Evolutionary conservation across 2,329 filamentous ascomycete genomes (phyloP).

Genomic region (Pochonia chlamydosporia): DNA sequence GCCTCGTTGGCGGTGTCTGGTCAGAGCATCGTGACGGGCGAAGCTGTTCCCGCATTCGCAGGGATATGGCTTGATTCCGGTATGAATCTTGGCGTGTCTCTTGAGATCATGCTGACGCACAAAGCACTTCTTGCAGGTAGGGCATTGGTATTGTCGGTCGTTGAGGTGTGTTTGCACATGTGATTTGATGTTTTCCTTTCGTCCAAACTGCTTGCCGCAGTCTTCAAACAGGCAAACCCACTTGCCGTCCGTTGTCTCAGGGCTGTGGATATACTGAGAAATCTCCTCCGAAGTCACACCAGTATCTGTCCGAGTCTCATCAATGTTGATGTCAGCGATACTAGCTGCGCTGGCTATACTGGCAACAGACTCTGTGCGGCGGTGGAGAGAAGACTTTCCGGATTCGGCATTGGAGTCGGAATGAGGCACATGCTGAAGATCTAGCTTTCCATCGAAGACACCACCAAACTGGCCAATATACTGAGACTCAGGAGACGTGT

Average conservation of each 20-base stretch:
- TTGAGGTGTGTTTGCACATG: conserved; percentile 97
- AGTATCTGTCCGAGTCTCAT: conserved; percentile 66
- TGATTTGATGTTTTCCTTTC: conserved; percentile 97
- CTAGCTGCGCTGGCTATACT: conserved; percentile 53
- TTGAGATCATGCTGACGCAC: conserved; percentile 96
- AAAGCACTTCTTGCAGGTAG: conserved; percentile 90
- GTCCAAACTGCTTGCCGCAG: conserved; percentile 87
- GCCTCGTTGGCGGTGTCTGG: conserved; percentile 86
- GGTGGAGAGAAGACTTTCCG: conserved; percentile 31
- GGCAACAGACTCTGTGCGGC: conserved; percentile 54
- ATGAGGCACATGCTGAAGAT: conserved; percentile 24
- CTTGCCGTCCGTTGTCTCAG: conserved; percentile 67
- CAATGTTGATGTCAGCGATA: conserved; percentile 58
- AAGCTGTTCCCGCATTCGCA: conserved; percentile 95
- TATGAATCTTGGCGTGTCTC: conserved; percentile 95
- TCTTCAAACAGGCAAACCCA: conserved; percentile 72
- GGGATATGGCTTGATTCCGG: conserved; percentile 88
- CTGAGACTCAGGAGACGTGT: conserved; percentile 40
- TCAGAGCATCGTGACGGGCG: conserved; percentile 89
- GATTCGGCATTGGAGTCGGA: conserved; percentile 13
- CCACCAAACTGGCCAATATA: conserved; percentile 28
- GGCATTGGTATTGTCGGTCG: conserved; percentile 91
- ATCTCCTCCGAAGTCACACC: conserved; percentile 86
- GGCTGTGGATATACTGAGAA: conserved; percentile 65
- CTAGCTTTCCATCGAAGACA: conserved; percentile 38